These are phyloP conservation scores for Mercurialis annua DNA, from an alignment of 345 rosid genomes.

Conservation along the genomic window DNA sequence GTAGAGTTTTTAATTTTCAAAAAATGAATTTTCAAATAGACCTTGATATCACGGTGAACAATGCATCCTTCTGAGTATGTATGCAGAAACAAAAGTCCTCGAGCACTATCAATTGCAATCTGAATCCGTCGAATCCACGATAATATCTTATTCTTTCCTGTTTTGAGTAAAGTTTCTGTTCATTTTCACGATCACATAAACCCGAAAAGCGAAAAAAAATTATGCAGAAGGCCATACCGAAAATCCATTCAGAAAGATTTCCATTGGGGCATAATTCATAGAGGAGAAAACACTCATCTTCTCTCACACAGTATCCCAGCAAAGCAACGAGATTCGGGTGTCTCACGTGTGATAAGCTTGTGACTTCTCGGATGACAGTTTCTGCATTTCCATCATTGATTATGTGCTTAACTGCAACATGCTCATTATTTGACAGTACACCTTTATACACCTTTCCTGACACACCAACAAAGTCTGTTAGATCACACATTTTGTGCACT, in stretches of 20 bases:
- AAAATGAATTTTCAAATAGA: constrained; percentile 2
- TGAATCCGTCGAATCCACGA: constrained; percentile 49
- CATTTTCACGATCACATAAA: background rate
- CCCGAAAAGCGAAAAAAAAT: background rate
- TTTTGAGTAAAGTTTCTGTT: background rate
- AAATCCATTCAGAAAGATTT: constrained; percentile 49
- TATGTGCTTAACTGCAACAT: constrained; percentile 46
- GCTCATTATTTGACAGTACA: constrained; percentile 29
- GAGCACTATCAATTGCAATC: constrained; percentile 45
- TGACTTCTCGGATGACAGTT: constrained; percentile 49
- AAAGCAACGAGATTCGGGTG: constrained; percentile 44
- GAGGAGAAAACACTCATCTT: constrained; percentile 45
- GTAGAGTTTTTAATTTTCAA: too few species aligned
- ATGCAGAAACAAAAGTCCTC: constrained; percentile 48
- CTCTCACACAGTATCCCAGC: constrained; percentile 39
- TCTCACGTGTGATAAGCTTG: constrained; percentile 30
- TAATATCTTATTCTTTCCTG: constrained; percentile 41
- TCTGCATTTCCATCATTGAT: constrained; percentile 39
- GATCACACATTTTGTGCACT: background rate
- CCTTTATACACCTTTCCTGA: constrained; percentile 54
- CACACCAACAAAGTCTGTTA: background rate
- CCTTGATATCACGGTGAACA: constrained; percentile 58
- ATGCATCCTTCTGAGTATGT: constrained; percentile 47
- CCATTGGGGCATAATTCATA: constrained; percentile 50
- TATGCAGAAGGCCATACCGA: constrained; percentile 22